Evolutionary conservation across 495 filamentous ascomycete genomes (phyloP).

Genomic region (Aspergillus homomorphus): DNA sequence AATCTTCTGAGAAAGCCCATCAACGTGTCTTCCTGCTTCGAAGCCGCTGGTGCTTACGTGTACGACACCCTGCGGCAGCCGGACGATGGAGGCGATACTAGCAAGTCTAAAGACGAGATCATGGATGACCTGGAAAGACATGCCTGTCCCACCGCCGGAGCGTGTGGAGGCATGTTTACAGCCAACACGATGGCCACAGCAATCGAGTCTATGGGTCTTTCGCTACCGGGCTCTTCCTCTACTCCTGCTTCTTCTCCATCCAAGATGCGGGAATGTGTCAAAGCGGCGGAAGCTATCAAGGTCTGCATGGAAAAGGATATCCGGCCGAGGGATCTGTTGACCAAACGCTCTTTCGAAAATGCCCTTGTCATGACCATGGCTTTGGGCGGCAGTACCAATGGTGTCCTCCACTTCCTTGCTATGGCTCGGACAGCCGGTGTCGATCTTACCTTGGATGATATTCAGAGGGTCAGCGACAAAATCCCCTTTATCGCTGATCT

Average conservation of each 20-base stretch:
- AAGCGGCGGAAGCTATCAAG: conserved; percentile 81
- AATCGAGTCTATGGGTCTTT: conserved; percentile 93
- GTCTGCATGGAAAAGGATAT: conserved; percentile 86
- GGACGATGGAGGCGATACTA: conserved; percentile 53
- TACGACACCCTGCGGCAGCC: conserved; percentile 66
- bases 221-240: conserved; percentile 84
- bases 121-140: conserved; percentile 83
- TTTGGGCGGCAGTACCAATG: conserved; percentile 86
- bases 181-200: conserved; percentile 98
- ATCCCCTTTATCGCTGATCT: conserved; percentile 94
- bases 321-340: conserved; percentile 77
- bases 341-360: conserved; percentile 85
- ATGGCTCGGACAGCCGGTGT: conserved; percentile 91
- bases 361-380: conserved; percentile 86
- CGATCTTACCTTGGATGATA: conserved; percentile 77
- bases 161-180: conserved; percentile 97
- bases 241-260: conserved; percentile 84
- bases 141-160: conserved; percentile 85
- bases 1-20: conserved; percentile 72
- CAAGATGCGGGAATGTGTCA: conserved; percentile 88
- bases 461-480: conserved; percentile 83
- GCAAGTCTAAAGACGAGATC: conserved; percentile 68
- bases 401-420: conserved; percentile 89
- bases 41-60: conserved; percentile 81
- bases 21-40: conserved; percentile 89